phyloP scores from a whole-genome alignment of 1,284 basidiomycete species.

The Phaffia rhodozyma region DNA sequence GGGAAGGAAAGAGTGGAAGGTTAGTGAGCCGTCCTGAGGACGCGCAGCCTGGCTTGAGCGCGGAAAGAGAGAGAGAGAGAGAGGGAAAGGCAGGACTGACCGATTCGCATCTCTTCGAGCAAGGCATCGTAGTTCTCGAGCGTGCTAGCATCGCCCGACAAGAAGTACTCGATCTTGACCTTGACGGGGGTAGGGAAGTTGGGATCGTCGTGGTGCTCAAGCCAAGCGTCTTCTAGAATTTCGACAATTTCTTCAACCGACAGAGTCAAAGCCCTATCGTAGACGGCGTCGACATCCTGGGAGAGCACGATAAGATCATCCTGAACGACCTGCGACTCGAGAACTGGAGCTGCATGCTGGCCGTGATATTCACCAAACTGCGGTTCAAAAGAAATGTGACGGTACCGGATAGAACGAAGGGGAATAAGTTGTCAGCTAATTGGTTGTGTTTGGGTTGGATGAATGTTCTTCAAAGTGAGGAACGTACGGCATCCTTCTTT shows the following conservation, averaged over 20 bases:
- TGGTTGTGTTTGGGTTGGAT: no score
- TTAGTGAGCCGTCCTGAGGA: neutral
- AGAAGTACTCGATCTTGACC: conserved; percentile 17
- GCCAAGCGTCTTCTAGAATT: conserved; percentile 15
- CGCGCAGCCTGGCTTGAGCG: neutral
- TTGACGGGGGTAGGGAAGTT: conserved; percentile 10
- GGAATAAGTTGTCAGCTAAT: no score
- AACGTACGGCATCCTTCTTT: no score
- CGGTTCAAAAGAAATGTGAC: no score
- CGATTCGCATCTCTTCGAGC: conserved; percentile 17
- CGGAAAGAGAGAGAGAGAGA: neutral
- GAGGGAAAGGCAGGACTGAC: neutral
- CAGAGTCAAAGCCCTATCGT: conserved; percentile 12
- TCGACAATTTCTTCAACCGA: conserved; percentile 12
- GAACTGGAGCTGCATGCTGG: no score
- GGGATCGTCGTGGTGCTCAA: conserved; percentile 16
- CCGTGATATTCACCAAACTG: no score
- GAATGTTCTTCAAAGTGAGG: no score
- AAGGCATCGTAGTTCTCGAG: conserved; percentile 14
- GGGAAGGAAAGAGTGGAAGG: neutral
- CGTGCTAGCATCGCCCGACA: conserved; percentile 11
- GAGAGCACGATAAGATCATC: conserved; percentile 16
- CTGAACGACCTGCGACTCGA: neutral
- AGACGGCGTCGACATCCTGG: conserved; percentile 10
- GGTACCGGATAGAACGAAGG: no score